Evolutionary conservation across 2,329 filamentous ascomycete genomes (phyloP).

Genomic region (Alternaria brassicicola): DNA sequence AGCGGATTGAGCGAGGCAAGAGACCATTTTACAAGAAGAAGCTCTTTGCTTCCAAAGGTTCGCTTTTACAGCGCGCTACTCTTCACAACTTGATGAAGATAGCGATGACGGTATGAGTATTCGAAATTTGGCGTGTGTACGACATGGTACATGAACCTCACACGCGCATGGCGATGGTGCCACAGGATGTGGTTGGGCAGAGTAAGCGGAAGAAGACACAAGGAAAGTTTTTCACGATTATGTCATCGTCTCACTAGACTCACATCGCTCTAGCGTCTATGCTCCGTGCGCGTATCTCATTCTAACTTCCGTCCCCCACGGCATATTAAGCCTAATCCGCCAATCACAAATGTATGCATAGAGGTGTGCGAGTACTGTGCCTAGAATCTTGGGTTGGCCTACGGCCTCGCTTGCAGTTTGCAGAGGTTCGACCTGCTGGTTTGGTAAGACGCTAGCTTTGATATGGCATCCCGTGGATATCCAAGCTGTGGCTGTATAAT

Average conservation of each 20-base stretch:
- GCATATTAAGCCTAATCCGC: constrained; percentile 1
- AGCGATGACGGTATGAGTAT: fast-evolving
- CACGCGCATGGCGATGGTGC: neutral
- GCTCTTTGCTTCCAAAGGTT: neutral
- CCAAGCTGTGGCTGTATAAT: constrained; percentile 18
- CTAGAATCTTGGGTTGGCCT: neutral
- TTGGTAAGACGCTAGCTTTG: constrained; percentile 22
- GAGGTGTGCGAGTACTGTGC: neutral
- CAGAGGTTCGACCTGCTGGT: constrained; percentile 1
- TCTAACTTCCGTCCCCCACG: constrained; percentile 6
- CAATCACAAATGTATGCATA: neutral
- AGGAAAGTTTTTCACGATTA: constrained; percentile 14
- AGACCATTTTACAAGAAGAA: constrained; percentile 30
- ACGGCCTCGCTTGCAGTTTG: constrained; percentile 5
- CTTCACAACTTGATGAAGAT: neutral
- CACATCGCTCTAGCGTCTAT: neutral
- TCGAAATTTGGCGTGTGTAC: neutral
- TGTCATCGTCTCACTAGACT: neutral
- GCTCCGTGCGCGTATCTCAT: neutral
- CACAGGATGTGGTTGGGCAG: constrained; percentile 3
- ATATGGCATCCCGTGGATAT: constrained; percentile 21
- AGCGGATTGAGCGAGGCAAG: constrained; percentile 49
- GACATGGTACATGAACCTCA: neutral
- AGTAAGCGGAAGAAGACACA: constrained; percentile 1
- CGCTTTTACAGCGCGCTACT: neutral